Percentiles rank a stretch among this genome's conserved stretches.
Evolutionary conservation across 176 grass and related monocot genomes (phyloP).

Genomic region (Coix lacrymajobi): DNA sequence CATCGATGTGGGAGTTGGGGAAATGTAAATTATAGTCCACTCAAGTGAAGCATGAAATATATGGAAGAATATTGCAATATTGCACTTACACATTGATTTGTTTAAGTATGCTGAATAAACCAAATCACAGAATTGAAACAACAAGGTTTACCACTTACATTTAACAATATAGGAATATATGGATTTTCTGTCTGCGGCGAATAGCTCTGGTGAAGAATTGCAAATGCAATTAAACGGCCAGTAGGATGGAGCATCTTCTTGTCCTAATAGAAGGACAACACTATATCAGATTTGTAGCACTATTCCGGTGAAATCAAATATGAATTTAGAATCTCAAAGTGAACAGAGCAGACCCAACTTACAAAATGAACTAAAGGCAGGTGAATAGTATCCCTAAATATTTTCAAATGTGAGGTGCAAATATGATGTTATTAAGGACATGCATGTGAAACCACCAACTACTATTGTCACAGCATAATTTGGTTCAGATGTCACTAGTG

Average conservation of each 20-base stretch:
- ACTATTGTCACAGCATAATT: background rate
- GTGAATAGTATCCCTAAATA: background rate
- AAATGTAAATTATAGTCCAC: background rate
- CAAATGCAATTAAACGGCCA: constrained; percentile 88
- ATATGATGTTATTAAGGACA: background rate
- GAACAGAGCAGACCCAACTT: background rate
- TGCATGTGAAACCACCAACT: background rate
- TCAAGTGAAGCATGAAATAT: background rate
- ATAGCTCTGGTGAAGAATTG: constrained; percentile 83
- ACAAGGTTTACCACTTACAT: constrained; percentile 41
- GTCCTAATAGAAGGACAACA: constrained; percentile 52
- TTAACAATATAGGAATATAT: constrained; percentile 72
- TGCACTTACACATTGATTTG: background rate
- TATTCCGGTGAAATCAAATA: background rate
- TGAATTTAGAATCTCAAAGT: background rate
- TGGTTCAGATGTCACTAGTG: background rate
- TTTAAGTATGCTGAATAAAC: background rate
- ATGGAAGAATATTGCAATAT: constrained; percentile 2
- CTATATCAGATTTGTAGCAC: constrained; percentile 11
- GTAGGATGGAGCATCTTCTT: constrained; percentile 80
- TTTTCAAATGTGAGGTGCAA: background rate
- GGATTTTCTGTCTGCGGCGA: constrained; percentile 62
- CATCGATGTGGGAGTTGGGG: background rate
- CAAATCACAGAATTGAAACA: constrained; percentile 18
- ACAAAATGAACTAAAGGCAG: background rate